Conservation (phyloP, 768 basidiomycete species). For the Suillus sp. region DNA sequence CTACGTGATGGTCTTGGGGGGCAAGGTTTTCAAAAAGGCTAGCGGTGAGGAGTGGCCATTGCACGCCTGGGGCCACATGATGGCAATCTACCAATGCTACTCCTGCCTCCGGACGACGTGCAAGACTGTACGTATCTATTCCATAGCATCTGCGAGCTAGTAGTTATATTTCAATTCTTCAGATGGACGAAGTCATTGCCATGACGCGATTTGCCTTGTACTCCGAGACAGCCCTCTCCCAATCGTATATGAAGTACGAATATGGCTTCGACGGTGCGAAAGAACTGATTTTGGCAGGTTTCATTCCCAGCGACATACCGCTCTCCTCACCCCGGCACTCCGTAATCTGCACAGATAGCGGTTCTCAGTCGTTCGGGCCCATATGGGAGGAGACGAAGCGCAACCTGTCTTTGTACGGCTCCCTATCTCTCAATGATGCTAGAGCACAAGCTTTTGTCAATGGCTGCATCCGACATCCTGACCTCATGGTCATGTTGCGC, state of each 20-base stretch:
- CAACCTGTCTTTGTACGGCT: constrained; percentile 30
- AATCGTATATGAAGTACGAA: constrained; percentile 26
- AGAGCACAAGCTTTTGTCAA: constrained; percentile 33
- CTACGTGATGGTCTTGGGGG: constrained; percentile 34
- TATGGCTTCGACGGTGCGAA: constrained; percentile 26
- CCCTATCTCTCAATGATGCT: constrained; percentile 31
- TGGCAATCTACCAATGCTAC: constrained; percentile 33
- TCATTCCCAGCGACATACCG: constrained; percentile 31
- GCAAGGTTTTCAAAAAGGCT: constrained; percentile 35
- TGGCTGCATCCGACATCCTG: constrained; percentile 33
- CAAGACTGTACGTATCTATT: constrained; percentile 27
- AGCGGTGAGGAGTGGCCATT: constrained; percentile 34
- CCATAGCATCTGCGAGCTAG: background rate
- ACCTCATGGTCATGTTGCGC: constrained; percentile 35
- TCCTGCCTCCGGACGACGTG: constrained; percentile 36
- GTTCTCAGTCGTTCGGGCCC: constrained; percentile 11
- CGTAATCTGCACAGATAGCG: constrained; percentile 20
- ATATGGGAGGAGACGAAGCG: constrained; percentile 34
- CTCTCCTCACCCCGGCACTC: constrained; percentile 27
- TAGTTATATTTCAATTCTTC: background rate
- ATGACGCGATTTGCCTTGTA: constrained; percentile 33
- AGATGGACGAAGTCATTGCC: constrained; percentile 35
- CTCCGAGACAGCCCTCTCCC: constrained; percentile 18
- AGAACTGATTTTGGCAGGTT: constrained; percentile 34
- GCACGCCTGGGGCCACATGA: constrained; percentile 40